phyloP scores from a whole-genome alignment of 768 basidiomycete species.

The Leucogyrophana mollusca region DNA sequence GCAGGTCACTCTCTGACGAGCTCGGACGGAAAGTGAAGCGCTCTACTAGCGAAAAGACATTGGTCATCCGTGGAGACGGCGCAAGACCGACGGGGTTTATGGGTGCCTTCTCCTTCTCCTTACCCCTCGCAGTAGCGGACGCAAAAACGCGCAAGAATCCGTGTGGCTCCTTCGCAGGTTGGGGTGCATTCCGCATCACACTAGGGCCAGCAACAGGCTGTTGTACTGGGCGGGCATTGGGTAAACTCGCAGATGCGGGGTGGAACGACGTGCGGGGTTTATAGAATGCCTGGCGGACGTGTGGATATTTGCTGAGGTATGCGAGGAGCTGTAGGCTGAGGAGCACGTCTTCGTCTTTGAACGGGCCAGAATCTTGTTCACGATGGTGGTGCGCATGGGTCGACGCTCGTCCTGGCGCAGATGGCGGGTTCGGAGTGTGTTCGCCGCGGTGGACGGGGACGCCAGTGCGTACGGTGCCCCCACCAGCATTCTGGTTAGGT shows the following conservation, averaged over 20 bases:
- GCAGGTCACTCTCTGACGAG: constrained; percentile 71
- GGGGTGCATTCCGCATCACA: constrained; percentile 10
- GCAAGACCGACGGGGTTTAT: constrained; percentile 22
- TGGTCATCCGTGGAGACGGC: constrained; percentile 55
- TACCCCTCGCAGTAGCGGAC: constrained; percentile 42
- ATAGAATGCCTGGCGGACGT: constrained; percentile 95
- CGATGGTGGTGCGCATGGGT: constrained; percentile 40
- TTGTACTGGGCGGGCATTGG: constrained; percentile 24
- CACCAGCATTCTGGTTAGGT: constrained; percentile 19
- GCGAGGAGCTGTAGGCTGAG: constrained; percentile 90
- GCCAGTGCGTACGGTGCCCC: constrained; percentile 12
- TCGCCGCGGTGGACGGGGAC: constrained; percentile 14
- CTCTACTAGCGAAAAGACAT: constrained; percentile 95
- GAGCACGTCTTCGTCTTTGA: constrained; percentile 93
- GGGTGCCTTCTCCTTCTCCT: constrained; percentile 43
- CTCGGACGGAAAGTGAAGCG: constrained; percentile 94
- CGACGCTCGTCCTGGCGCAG: constrained; percentile 18
- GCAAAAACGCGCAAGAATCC: constrained; percentile 48
- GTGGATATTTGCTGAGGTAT: constrained; percentile 96
- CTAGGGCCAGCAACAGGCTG: constrained; percentile 27
- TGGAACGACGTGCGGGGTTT: constrained; percentile 82
- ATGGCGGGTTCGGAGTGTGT: constrained; percentile 8
- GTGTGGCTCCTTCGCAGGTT: constrained; percentile 31
- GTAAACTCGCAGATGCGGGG: constrained; percentile 57
- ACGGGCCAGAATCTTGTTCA: constrained; percentile 56